These are phyloP conservation scores for Cubamyces lactineus DNA, from an alignment of 768 basidiomycete species.

Conservation along the genomic window DNA sequence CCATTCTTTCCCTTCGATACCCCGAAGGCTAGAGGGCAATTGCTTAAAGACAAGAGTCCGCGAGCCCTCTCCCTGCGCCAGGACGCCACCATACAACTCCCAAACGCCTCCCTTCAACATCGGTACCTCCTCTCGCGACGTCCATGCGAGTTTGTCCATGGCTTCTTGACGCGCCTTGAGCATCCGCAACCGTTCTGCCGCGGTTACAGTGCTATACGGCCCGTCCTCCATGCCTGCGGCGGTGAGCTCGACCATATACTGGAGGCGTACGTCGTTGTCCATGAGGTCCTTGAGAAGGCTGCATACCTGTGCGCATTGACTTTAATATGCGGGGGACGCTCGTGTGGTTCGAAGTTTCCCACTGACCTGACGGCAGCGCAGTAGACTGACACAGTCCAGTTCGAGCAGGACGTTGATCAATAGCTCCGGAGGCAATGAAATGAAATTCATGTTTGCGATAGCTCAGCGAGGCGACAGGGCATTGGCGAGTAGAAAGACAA, in stretches of 20 bases:
- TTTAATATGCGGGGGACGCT: too few relatives aligned
- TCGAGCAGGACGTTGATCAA: slow-evolving; percentile 25
- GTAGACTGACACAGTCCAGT: slow-evolving; percentile 25
- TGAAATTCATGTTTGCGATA: neutral
- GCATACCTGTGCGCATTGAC: slow-evolving; percentile 24
- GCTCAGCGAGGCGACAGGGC: neutral
- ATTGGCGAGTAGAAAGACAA: neutral
- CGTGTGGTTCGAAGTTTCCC: neutral
- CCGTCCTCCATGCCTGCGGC: slow-evolving; percentile 48
- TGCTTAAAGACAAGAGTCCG: slow-evolving; percentile 46
- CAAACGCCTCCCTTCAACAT: slow-evolving; percentile 52
- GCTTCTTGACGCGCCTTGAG: slow-evolving; percentile 37
- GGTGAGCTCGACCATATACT: slow-evolving; percentile 39
- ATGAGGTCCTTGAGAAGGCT: slow-evolving; percentile 20
- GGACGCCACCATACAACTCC: slow-evolving; percentile 62
- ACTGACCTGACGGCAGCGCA: slow-evolving; percentile 30
- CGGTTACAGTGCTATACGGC: slow-evolving; percentile 31
- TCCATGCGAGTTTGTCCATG: slow-evolving; percentile 25
- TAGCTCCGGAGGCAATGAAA: slow-evolving; percentile 28
- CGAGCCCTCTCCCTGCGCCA: slow-evolving; percentile 45
- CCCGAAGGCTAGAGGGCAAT: slow-evolving; percentile 52
- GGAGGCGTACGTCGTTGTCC: slow-evolving; percentile 22
- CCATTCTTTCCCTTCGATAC: slow-evolving; percentile 53
- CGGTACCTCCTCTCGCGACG: slow-evolving; percentile 30
- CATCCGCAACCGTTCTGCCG: slow-evolving; percentile 41